Evolutionary conservation across 495 filamentous ascomycete genomes (phyloP), one percentile per base, ranked within the genome.

Genomic region (Margaritispora aquatica): DNA sequence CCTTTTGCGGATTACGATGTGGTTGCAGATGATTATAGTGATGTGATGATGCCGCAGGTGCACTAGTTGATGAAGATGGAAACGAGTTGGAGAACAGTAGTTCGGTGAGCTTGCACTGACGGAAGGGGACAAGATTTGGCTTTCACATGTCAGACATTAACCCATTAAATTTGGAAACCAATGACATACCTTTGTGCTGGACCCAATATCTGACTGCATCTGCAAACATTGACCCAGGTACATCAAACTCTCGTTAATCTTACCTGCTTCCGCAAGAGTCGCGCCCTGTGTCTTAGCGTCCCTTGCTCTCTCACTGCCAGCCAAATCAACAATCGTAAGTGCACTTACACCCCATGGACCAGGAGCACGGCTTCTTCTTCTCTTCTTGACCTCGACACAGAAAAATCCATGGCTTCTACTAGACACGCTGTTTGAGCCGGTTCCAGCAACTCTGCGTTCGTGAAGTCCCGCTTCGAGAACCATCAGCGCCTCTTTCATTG

Each of bases 181-280:
- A 49, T 23, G 8, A 59, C 75, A 24, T 80, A 91, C 89, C 83
- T 90, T 94, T 56, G 81, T 81, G 53, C 84, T 83, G 59, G 83
- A 84, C 34, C 83, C 85, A 38, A 85, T 77, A 64, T 90, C 88
- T 59, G 85, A 90, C 71, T 97, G 95, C 85, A 96, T 90, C 70
- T 98, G 94, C 63, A 98, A 77, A 69, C 95, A 97, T 69, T 97
- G 95, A 0, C 94, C 94, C 1, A 98, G 83, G 70, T 96, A 97
- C 95, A 98, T 98, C 66, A 98, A 72, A 66, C 87, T 92, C 69
- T 96, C 92, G 68, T 98, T 98, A 66, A 98, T 98, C 71, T 96
- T 96, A 19, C 94, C 95, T 21, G 94, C 95, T 72, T 98, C 94
- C 0, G 87, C 92, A 1, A 98, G 81, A 0, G 92, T 96, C 0